Evolutionary conservation across 2,329 filamentous ascomycete species (phyloP).

Genomic region (Fusarium sp.): DNA sequence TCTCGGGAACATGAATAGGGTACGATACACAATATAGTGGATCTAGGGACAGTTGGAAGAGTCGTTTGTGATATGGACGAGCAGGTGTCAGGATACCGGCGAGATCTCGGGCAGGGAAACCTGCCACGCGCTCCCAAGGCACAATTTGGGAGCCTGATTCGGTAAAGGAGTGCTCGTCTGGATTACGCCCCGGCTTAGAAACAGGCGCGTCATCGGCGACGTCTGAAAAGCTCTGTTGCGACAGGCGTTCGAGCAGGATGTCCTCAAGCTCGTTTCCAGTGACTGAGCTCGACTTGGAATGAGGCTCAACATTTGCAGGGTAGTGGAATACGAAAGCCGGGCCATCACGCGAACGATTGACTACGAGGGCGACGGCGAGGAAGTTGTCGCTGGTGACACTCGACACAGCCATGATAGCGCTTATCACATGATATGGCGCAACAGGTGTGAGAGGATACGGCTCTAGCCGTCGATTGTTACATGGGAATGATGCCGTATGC

Average conservation of each 20-base stretch:
- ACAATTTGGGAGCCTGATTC: constrained; percentile 69
- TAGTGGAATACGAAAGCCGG: constrained; percentile 90
- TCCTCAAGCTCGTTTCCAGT: constrained; percentile 62
- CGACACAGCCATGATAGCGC: constrained; percentile 56
- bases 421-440: constrained; percentile 40
- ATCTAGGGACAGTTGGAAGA: constrained; percentile 85
- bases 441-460: not conserved
- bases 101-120: constrained; percentile 80
- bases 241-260: constrained; percentile 61
- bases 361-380: constrained; percentile 79
- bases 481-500: not conserved
- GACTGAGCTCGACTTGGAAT: constrained; percentile 53
- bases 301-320: constrained; percentile 68
- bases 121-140: constrained; percentile 79
- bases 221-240: constrained; percentile 53
- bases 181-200: constrained; percentile 62
- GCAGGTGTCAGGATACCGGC: constrained; percentile 84
- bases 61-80: constrained; percentile 80
- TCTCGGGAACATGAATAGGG: constrained; percentile 83
- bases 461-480: constrained; percentile 5
- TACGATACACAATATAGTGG: constrained; percentile 84
- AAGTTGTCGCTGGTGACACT: constrained; percentile 67
- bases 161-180: constrained; percentile 67
- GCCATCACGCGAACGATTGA: constrained; percentile 80
- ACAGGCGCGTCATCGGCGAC: constrained; percentile 55